phyloP scores from a whole-genome alignment of 2,329 filamentous ascomycete species.

The Monilinia polystroma region DNA sequence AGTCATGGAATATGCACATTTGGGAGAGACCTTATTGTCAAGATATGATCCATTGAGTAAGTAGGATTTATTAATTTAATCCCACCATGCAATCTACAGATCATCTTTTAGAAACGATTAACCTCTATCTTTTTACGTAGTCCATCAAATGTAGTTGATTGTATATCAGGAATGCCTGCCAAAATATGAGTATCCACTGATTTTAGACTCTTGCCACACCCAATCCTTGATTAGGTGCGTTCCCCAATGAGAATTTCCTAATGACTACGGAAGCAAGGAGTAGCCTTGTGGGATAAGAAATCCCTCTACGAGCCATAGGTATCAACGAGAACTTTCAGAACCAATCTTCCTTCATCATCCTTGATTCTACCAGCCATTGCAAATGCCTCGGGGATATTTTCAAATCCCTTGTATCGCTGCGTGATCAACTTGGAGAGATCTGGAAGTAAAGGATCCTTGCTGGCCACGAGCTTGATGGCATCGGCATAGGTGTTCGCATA shows the following conservation, averaged over 20 bases:
- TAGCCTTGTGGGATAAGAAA: not conserved
- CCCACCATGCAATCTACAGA: not conserved
- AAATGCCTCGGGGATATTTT: conserved; percentile 85
- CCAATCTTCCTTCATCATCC: conserved; percentile 39
- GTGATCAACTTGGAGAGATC: conserved; percentile 81
- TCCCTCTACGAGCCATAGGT: conserved; percentile 21
- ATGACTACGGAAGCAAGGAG: not conserved
- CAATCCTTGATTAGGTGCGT: not conserved
- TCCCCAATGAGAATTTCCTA: not conserved
- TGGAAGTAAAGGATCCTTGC: conserved; percentile 61
- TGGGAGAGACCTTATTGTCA: not conserved
- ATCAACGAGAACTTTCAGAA: conserved; percentile 40
- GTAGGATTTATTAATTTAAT: not conserved
- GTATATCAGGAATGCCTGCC: not conserved
- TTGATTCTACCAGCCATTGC: conserved; percentile 71
- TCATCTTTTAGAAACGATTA: not conserved
- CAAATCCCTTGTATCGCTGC: conserved; percentile 73
- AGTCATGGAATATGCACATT: not conserved
- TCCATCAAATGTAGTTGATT: not conserved
- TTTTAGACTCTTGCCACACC: not conserved
- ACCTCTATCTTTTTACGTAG: not conserved
- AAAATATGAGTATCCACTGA: not conserved
- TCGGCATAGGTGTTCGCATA: conserved; percentile 85
- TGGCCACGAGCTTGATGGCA: conserved; percentile 83
- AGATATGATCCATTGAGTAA: not conserved